These are phyloP conservation scores for Acidomyces sp. DNA, from an alignment of 495 filamentous ascomycete genomes.

Conservation along the genomic window DNA sequence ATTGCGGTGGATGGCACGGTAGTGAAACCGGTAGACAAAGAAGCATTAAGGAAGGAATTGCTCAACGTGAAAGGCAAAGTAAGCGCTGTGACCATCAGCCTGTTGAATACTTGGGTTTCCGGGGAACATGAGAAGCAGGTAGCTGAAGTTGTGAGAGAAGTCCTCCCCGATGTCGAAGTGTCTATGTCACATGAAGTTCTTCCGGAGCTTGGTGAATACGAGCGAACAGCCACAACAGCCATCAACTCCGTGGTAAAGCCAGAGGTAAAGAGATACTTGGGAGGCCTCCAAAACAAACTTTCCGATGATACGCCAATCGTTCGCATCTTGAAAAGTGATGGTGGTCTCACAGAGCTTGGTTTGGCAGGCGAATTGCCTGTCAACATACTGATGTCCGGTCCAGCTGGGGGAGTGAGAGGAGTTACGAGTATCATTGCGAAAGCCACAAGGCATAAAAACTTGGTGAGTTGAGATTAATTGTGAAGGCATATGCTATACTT, in stretches of 20 bases:
- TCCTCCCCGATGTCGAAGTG: conserved; percentile 30
- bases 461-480: conserved; percentile 30
- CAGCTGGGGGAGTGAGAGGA: conserved; percentile 37
- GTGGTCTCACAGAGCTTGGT: conserved; percentile 34
- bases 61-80: conserved; percentile 28
- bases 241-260: conserved; percentile 41
- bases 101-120: conserved; percentile 39
- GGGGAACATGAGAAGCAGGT: conserved; percentile 32
- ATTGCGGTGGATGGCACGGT: conserved; percentile 34
- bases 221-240: conserved; percentile 39
- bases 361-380: conserved; percentile 36
- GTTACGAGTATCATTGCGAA: conserved; percentile 36
- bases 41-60: conserved; percentile 27
- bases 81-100: conserved; percentile 35
- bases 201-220: conserved; percentile 39
- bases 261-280: conserved; percentile 35
- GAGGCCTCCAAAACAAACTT: conserved; percentile 29
- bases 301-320: conserved; percentile 31
- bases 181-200: conserved; percentile 37
- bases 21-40: conserved; percentile 31
- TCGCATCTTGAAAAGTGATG: conserved; percentile 39
- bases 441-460: conserved; percentile 35
- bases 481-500: conserved; percentile 40
- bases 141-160: conserved; percentile 29
- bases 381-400: conserved; percentile 38